Conservation (phyloP, 768 basidiomycete species). For the Tylopilus vinaceipallidus region DNA sequence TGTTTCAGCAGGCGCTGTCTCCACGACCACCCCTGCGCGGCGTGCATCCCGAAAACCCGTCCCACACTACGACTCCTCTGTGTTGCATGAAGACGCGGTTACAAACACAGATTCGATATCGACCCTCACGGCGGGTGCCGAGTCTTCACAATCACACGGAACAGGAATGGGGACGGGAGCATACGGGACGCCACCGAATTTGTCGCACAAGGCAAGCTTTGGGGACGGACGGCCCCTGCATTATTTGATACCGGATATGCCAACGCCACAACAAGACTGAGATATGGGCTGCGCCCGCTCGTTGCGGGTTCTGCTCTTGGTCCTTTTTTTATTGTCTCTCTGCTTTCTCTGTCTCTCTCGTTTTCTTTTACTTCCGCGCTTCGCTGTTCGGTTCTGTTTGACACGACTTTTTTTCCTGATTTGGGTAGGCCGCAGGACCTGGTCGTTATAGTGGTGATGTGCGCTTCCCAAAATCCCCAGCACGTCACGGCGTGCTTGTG, state of each 20-base stretch:
- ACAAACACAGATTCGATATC: conserved; percentile 22
- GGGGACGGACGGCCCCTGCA: conserved; percentile 48
- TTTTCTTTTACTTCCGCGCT: neutral
- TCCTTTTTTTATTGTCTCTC: neutral
- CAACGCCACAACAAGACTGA: conserved; percentile 34
- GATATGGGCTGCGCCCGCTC: conserved; percentile 2
- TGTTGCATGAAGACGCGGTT: conserved; percentile 22
- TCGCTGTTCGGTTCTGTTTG: conserved; percentile 3
- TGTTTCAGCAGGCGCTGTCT: conserved; percentile 26
- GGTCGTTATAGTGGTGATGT: neutral
- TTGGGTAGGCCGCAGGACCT: conserved; percentile 2
- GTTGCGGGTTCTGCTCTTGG: neutral
- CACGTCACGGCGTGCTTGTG: neutral
- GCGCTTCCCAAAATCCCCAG: conserved; percentile 7
- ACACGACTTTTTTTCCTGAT: conserved; percentile 1
- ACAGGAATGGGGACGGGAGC: conserved; percentile 12
- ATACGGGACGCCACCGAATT: conserved; percentile 16
- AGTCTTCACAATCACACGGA: conserved; percentile 30
- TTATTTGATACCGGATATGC: conserved; percentile 62
- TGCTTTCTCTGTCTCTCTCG: neutral
- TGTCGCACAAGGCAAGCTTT: conserved; percentile 45
- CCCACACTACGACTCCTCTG: conserved; percentile 45
- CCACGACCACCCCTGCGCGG: conserved; percentile 17
- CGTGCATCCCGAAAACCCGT: conserved; percentile 53
- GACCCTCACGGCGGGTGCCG: conserved; percentile 19